phyloP scores from a whole-genome alignment of 2,329 filamentous ascomycete species.

The Cladosporium sp. region DNA sequence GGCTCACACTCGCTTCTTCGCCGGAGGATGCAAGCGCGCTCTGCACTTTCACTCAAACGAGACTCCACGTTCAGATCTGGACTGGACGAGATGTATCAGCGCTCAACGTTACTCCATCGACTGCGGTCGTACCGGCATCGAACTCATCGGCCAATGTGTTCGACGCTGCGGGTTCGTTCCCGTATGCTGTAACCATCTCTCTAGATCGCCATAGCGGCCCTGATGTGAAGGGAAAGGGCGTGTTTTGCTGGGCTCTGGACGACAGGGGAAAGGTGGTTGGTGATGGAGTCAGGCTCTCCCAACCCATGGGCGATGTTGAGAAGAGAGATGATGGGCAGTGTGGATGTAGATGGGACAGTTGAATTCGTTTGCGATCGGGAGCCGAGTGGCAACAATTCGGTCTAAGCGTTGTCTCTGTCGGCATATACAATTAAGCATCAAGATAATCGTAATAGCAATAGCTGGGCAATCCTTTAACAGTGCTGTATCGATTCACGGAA shows the following conservation, averaged over 20 bases:
- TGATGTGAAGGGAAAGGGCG: slow-evolving; percentile 45
- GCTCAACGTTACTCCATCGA: neutral
- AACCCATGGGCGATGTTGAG: slow-evolving; percentile 23
- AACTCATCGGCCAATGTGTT: slow-evolving; percentile 39
- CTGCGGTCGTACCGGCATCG: slow-evolving; percentile 1
- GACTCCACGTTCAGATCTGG: slow-evolving; percentile 58
- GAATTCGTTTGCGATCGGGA: neutral
- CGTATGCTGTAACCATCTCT: slow-evolving; percentile 55
- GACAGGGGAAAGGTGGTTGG: slow-evolving; percentile 15
- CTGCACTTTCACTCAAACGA: slow-evolving; percentile 56
- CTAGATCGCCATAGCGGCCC: slow-evolving; percentile 54
- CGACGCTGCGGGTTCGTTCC: slow-evolving; percentile 51
- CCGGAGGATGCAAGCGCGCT: slow-evolving; percentile 41
- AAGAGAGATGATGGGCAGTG: neutral
- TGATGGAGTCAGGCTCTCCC: neutral
- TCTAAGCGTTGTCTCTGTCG: too few relatives aligned
- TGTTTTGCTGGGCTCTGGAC: slow-evolving; percentile 56
- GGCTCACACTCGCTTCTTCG: slow-evolving; percentile 2
- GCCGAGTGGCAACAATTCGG: too few relatives aligned
- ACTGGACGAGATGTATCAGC: slow-evolving; percentile 32
- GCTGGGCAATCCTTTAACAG: too few relatives aligned
- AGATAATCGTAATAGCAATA: too few relatives aligned
- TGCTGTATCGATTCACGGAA: too few relatives aligned
- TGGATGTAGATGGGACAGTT: slow-evolving; percentile 6
- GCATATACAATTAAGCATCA: too few relatives aligned